phyloP scores from a whole-genome alignment of 2,329 filamentous ascomycete genomes.

The Penicillium sp. region DNA sequence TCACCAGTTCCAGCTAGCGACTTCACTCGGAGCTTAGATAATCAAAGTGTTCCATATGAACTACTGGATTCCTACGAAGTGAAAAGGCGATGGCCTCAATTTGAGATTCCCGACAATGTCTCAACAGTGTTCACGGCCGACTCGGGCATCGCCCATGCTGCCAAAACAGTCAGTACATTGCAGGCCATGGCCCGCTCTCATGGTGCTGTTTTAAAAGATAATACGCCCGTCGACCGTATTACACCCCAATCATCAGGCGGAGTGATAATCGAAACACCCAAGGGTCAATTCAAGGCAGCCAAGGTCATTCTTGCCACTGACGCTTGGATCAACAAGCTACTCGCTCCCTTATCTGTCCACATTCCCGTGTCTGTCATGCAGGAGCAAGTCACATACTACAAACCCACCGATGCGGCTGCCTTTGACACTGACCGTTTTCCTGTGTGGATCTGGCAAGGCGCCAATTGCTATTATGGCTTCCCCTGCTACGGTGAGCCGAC shows the following conservation, averaged over 20 bases:
- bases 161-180: constrained; percentile 23
- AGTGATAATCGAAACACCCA: constrained; percentile 24
- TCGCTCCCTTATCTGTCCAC: constrained; percentile 18
- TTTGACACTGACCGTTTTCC: constrained; percentile 21
- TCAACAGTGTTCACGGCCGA: constrained; percentile 26
- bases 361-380: constrained; percentile 28
- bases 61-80: constrained; percentile 22
- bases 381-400: constrained; percentile 31
- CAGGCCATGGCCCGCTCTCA: constrained; percentile 21
- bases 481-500: constrained; percentile 28
- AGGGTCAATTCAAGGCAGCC: constrained; percentile 15
- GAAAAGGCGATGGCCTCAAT: constrained; percentile 25
- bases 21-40: constrained; percentile 19
- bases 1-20: constrained; percentile 8
- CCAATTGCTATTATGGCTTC: constrained; percentile 26
- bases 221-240: constrained; percentile 20
- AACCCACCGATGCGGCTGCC: constrained; percentile 16
- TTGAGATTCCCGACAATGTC: constrained; percentile 21
- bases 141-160: constrained; percentile 27
- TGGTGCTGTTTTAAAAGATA: constrained; percentile 25
- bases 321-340: constrained; percentile 28
- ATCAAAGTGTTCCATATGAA: constrained; percentile 23
- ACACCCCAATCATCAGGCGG: constrained; percentile 11
- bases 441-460: constrained; percentile 27
- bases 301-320: constrained; percentile 27